phyloP scores from a whole-genome alignment of 176 grass and related monocot species.

The Ampelocalamus luodianensis region DNA sequence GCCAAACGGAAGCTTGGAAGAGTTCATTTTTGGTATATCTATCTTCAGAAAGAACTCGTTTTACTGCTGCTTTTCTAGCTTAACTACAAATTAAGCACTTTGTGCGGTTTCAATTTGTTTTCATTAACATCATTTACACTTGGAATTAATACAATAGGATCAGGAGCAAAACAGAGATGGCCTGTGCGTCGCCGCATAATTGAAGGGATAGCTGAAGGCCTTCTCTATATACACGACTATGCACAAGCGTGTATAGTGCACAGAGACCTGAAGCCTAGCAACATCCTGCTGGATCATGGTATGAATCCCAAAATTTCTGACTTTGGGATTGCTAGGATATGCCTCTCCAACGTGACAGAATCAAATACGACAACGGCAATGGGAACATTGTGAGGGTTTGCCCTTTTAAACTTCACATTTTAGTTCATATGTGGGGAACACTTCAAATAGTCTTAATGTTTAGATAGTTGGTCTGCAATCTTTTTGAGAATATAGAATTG shows the following conservation, averaged over 20 bases:
- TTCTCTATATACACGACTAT: slow-evolving; percentile 64
- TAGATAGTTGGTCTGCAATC: neutral
- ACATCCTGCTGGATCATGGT: slow-evolving; percentile 55
- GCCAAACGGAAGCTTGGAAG: slow-evolving; percentile 62
- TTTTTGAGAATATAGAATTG: neutral
- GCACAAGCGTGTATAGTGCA: slow-evolving; percentile 50
- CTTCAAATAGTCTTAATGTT: neutral
- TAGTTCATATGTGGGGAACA: neutral
- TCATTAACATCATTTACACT: neutral
- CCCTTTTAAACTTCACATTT: neutral
- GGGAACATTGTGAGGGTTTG: slow-evolving; percentile 54
- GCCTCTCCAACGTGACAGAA: slow-evolving; percentile 37
- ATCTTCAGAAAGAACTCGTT: neutral
- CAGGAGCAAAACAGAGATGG: slow-evolving; percentile 36
- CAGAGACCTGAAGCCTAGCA: slow-evolving; percentile 64
- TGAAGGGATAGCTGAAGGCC: slow-evolving; percentile 57
- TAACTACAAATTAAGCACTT: neutral
- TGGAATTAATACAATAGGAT: neutral
- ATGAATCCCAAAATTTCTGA: slow-evolving; percentile 78
- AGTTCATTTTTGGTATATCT: slow-evolving; percentile 55
- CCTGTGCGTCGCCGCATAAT: slow-evolving; percentile 40
- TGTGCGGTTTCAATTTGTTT: neutral
- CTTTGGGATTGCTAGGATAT: slow-evolving; percentile 63
- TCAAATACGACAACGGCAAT: slow-evolving; percentile 36
- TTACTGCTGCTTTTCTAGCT: no score